These are phyloP conservation scores for Pleurotus eryngii DNA, from an alignment of 768 basidiomycete genomes.

Conservation along the genomic window DNA sequence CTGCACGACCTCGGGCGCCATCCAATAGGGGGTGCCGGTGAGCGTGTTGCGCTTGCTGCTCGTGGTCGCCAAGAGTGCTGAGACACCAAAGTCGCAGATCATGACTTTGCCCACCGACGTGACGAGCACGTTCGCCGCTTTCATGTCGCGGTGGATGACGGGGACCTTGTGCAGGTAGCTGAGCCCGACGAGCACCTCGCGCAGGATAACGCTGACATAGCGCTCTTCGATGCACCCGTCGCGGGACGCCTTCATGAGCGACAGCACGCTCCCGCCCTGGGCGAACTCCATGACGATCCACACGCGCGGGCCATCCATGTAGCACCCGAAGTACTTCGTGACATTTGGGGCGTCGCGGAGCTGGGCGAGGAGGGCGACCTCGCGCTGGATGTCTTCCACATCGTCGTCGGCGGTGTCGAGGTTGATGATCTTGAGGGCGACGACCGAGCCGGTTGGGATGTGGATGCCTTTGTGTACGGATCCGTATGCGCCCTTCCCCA, in stretches of 20 bases:
- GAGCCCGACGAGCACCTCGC: conserved; percentile 86
- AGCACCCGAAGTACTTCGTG: conserved; percentile 95
- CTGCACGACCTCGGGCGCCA: conserved; percentile 98
- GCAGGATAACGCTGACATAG: conserved; percentile 81
- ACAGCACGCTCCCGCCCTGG: conserved; percentile 89
- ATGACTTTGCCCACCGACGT: conserved; percentile 87
- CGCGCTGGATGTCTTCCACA: conserved; percentile 93
- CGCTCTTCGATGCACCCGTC: conserved; percentile 82
- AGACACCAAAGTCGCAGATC: conserved; percentile 98
- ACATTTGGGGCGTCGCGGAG: conserved; percentile 88
- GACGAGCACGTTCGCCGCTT: conserved; percentile 94
- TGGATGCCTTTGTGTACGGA: conserved; percentile 92
- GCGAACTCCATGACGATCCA: conserved; percentile 99
- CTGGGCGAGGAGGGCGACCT: conserved; percentile 89
- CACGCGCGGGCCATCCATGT: conserved; percentile 90
- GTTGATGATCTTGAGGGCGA: conserved; percentile 98
- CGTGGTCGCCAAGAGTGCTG: conserved; percentile 79
- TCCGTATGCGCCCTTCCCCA: conserved; percentile 95
- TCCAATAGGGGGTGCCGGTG: conserved; percentile 98
- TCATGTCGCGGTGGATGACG: conserved; percentile 97
- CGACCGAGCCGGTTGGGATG: conserved; percentile 78
- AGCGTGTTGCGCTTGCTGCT: conserved; percentile 94
- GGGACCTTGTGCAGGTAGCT: conserved; percentile 89
- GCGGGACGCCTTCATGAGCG: conserved; percentile 85
- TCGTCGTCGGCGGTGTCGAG: conserved; percentile 97